Evolutionary conservation across 2,329 filamentous ascomycete genomes (phyloP), one percentile per base, ranked within the genome.

Genomic region (Colletotrichum sojae): DNA sequence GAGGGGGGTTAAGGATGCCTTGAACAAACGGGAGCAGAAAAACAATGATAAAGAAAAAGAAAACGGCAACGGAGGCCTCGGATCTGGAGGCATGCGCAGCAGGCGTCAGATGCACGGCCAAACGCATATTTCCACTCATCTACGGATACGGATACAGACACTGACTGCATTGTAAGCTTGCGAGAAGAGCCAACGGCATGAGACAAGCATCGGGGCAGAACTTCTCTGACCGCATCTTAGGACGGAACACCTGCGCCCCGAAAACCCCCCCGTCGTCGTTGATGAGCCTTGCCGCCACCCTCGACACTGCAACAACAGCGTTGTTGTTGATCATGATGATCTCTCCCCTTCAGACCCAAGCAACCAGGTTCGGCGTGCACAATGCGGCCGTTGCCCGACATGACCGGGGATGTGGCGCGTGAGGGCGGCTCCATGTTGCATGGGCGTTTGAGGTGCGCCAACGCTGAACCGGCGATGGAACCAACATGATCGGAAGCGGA

Each of bases 321-420:
- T 40, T 48, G 36, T 40, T 52, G 53, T 25, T 43, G 36, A 56
- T 43, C 53, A n/a, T n/a, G 31, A 56, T 56, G 36, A 43, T 56
- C 53, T 56, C 36, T 43, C n/a, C 45, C 10, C 45, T 54, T 48
- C 59, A 25, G 16, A 62, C 18, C 59, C 22, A 25, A 4, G 22
- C 22, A 25, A 25, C 40, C 15, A 39, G 51, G 40, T n/a, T 4
- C 13, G 16, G 25, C 36, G 22, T 40, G 39, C 1, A 27, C 45
- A 8, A 60, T 60, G 45, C 62, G 48, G 55, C 25, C 39, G 46
- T 60, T 53, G 46, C 62, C 62, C 55, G 49, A 60, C 62, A 18
- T 9, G 39, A 54, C 36, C 36, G 36, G 55, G 46, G 15, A 16
- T 31, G 18, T 45, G 43, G 10, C n/a, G 22, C 36, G 16, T 43